Evolutionary conservation across 129 eudicot genomes (phyloP).

Genomic region (Smallanthus sonchifolius): DNA sequence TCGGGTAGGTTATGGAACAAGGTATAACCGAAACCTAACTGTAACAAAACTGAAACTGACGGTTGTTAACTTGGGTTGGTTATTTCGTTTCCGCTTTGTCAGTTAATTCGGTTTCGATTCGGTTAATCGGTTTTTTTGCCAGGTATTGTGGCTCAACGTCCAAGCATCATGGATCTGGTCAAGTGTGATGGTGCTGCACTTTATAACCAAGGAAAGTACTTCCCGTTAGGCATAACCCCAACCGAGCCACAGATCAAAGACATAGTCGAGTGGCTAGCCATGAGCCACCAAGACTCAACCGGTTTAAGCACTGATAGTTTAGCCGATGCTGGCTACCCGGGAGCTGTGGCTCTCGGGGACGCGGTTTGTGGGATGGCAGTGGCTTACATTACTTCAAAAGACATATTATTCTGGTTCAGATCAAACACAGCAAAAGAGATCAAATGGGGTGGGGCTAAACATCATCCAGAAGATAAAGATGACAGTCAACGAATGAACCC

Average conservation of each 20-base stretch:
- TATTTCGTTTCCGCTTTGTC: no score
- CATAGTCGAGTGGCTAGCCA: constrained; percentile 69
- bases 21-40: no score
- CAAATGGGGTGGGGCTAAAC: constrained; percentile 97
- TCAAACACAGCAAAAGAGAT: constrained; percentile 80
- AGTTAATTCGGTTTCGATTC: constrained; percentile 15
- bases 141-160: constrained; percentile 80
- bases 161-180: constrained; percentile 87
- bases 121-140: constrained; percentile 15
- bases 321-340: constrained; percentile 84
- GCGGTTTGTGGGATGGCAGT: constrained; percentile 93
- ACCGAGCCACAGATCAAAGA: constrained; percentile 73
- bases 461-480: constrained; percentile 79
- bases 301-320: constrained; percentile 91
- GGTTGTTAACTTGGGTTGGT: no score
- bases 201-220: constrained; percentile 57
- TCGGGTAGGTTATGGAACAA: no score
- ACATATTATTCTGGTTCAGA: constrained; percentile 84
- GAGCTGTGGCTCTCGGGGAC: constrained; percentile 62
- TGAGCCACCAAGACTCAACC: constrained; percentile 57
- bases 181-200: constrained; percentile 93
- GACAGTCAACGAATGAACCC: constrained; percentile 89
- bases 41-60: no score
- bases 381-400: constrained; percentile 62
- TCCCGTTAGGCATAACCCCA: constrained; percentile 80